Percentiles rank a stretch among this genome's conserved stretches.
These are phyloP conservation scores for Hura crepitans DNA, from an alignment of 441 rosid genomes.

Conservation along the genomic window DNA sequence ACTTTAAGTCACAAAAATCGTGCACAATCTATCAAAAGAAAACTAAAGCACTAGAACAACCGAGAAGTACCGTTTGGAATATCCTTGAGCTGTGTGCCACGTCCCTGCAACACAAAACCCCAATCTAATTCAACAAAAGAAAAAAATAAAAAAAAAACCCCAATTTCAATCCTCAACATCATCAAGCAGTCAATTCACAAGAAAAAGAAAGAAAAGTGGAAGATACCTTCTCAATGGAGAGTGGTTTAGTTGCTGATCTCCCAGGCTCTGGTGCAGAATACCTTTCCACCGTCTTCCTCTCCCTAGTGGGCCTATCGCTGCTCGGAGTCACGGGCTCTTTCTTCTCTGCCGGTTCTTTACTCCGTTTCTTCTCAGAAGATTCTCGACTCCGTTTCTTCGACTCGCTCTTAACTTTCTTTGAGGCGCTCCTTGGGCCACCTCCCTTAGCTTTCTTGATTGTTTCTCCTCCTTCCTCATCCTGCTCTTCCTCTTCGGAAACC, in stretches of 20 bases:
- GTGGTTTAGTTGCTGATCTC: constrained; percentile 49
- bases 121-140: constrained; percentile 9
- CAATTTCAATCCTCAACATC: too few relatives aligned
- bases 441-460: constrained; percentile 21
- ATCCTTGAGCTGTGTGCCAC: constrained; percentile 80
- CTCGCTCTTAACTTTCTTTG: constrained; percentile 25
- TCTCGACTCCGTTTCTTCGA: constrained; percentile 23
- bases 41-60: neutral
- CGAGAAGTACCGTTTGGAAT: constrained; percentile 76
- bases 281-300: constrained; percentile 85
- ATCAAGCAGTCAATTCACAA: neutral
- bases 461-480: constrained; percentile 19
- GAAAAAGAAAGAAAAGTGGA: neutral
- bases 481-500: constrained; percentile 6
- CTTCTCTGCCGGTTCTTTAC: constrained; percentile 24
- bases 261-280: constrained; percentile 59
- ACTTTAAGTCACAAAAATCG: neutral
- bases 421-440: constrained; percentile 28
- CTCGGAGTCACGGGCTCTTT: constrained; percentile 50
- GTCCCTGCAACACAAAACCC: constrained; percentile 47
- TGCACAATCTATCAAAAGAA: neutral
- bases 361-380: constrained; percentile 26
- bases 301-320: constrained; percentile 80
- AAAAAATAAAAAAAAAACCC: constrained; percentile 7
- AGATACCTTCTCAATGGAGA: constrained; percentile 68